phyloP scores from a whole-genome alignment of 2,329 filamentous ascomycete genomes.

The Botryotinia narcissicola region DNA sequence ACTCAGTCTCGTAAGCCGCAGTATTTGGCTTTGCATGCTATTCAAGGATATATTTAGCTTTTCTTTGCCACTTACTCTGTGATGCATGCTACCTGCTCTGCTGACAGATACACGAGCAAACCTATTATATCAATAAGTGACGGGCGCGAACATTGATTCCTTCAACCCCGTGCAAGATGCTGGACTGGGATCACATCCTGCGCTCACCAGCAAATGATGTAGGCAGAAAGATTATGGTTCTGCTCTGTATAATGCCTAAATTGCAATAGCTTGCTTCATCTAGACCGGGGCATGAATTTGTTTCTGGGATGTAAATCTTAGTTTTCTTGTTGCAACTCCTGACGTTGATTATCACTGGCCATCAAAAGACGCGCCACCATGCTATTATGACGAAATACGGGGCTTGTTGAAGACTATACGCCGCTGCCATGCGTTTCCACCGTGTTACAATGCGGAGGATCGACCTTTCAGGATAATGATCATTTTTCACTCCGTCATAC shows the following conservation, averaged over 20 bases:
- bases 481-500: background rate
- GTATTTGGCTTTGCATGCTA: background rate
- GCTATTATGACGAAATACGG: background rate
- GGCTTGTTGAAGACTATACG: background rate
- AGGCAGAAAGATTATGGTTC: background rate
- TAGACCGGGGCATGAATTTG: background rate
- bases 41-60: background rate
- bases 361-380: background rate
- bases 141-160: background rate
- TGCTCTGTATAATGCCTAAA: background rate
- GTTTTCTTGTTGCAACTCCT: background rate
- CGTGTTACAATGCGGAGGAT: background rate
- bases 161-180: too few species aligned
- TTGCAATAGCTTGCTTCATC: background rate
- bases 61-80: background rate
- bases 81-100: background rate
- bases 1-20: background rate
- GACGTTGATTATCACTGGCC: background rate
- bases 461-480: too few species aligned
- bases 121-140: background rate
- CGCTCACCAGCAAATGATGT: background rate
- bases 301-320: background rate
- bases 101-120: constrained; percentile 3
- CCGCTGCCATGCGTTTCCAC: background rate
- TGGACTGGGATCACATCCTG: background rate